Percentiles rank a stretch among this genome's conserved stretches.
These are phyloP conservation scores for Xylaria sp. DNA, from an alignment of 2,329 filamentous ascomycete species.

Conservation along the genomic window DNA sequence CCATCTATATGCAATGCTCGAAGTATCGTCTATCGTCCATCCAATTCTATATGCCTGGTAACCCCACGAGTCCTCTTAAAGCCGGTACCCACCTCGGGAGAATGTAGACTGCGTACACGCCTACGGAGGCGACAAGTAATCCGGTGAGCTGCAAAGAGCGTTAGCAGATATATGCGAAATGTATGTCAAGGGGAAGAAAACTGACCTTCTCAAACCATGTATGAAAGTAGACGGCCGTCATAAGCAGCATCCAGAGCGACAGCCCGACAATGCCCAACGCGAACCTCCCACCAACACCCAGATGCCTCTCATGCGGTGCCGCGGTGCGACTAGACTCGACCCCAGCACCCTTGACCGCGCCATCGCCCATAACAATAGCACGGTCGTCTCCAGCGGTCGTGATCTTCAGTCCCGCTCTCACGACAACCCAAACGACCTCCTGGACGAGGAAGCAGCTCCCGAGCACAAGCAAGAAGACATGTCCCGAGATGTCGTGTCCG, in stretches of 20 bases:
- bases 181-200: constrained; percentile 16
- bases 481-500: constrained; percentile 96
- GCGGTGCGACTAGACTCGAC: constrained; percentile 56
- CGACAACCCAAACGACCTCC: constrained; percentile 74
- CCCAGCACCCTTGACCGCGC: constrained; percentile 69
- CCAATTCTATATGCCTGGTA: constrained; percentile 44
- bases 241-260: constrained; percentile 95
- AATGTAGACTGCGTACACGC: constrained; percentile 43
- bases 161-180: constrained; percentile 21
- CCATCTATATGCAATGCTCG: constrained; percentile 23
- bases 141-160: constrained; percentile 36
- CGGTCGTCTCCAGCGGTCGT: constrained; percentile 68
- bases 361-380: constrained; percentile 72
- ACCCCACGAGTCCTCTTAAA: constrained; percentile 40
- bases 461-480: constrained; percentile 91
- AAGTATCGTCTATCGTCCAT: constrained; percentile 3
- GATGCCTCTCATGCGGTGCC: constrained; percentile 47
- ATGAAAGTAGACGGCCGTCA: constrained; percentile 99
- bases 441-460: constrained; percentile 84
- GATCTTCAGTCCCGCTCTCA: constrained; percentile 54
- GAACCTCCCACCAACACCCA: constrained; percentile 65
- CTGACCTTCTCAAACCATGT: constrained; percentile 97
- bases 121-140: constrained; percentile 42
- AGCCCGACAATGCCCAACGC: constrained; percentile 73
- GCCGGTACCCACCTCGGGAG: constrained; percentile 44